Percentiles rank a stretch among this genome's conserved stretches.
Evolutionary conservation across 495 filamentous ascomycete species (phyloP).

Genomic region (Echria macrotheca): DNA sequence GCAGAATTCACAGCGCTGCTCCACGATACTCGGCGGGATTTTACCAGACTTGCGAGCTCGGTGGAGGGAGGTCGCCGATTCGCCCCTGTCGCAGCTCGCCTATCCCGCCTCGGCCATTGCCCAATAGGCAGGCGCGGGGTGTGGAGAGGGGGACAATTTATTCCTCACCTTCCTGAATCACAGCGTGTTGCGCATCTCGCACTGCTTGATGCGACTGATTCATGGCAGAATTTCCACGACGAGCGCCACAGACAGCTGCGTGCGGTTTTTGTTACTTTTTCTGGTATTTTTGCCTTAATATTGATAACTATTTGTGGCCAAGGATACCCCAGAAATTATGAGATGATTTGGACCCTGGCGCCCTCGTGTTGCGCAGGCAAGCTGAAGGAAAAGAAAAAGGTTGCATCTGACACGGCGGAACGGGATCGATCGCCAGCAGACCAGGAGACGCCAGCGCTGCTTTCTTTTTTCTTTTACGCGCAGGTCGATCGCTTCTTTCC

Average conservation of each 20-base stretch:
- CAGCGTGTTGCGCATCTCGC: conserved; percentile 10
- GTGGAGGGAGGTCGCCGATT: not conserved
- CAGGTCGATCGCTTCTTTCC: not conserved
- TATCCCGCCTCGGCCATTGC: not conserved
- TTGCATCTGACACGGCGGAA: no score
- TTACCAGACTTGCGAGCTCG: conserved; percentile 2
- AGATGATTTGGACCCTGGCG: not conserved
- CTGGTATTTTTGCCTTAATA: not conserved
- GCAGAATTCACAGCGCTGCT: no score
- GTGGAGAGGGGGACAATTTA: conserved; percentile 1
- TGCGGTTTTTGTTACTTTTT: no score
- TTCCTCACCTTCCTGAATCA: conserved; percentile 14
- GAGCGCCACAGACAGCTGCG: no score
- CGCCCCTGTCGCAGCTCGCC: not conserved
- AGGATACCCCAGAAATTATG: not conserved
- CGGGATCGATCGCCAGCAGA: no score
- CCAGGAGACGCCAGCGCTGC: not conserved
- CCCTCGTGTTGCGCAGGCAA: not conserved
- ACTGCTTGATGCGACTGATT: not conserved
- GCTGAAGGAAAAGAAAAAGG: not conserved
- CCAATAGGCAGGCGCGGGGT: not conserved
- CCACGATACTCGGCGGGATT: not conserved
- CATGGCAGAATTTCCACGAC: not conserved
- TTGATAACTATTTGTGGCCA: not conserved
- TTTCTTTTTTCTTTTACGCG: conserved; percentile 5